These are phyloP conservation scores for Coniochaeta sp. DNA, from an alignment of 2,329 filamentous ascomycete species.

Conservation along the genomic window DNA sequence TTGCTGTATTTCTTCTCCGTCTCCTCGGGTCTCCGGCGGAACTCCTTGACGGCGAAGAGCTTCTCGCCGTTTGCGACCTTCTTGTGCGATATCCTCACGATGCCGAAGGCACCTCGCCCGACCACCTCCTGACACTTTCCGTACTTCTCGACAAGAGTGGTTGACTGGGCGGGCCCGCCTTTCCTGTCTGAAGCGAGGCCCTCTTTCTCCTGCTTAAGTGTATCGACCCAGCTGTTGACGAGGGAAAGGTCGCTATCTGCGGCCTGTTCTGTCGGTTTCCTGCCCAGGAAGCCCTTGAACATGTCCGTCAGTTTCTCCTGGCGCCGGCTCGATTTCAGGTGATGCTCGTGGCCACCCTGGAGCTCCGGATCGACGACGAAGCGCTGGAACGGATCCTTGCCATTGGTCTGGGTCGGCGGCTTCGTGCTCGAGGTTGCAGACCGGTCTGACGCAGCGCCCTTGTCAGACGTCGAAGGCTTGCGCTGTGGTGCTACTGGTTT, in stretches of 20 bases:
- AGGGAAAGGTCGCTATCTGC: constrained; percentile 80
- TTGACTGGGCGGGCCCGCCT: constrained; percentile 64
- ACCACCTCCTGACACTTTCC: constrained; percentile 98
- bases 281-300: constrained; percentile 79
- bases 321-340: constrained; percentile 80
- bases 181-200: constrained; percentile 69
- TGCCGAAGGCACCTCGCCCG: constrained; percentile 91
- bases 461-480: constrained; percentile 38
- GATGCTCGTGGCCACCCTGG: constrained; percentile 74
- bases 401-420: constrained; percentile 24
- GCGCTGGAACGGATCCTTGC: constrained; percentile 31
- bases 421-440: constrained; percentile 25
- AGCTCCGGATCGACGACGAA: constrained; percentile 43
- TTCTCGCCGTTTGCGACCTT: constrained; percentile 83
- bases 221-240: constrained; percentile 94
- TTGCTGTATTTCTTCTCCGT: constrained; percentile 98
- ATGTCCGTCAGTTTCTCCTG: constrained; percentile 94
- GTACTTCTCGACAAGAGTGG: constrained; percentile 89
- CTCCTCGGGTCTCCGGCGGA: constrained; percentile 87
- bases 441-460: constrained; percentile 15
- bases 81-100: constrained; percentile 97
- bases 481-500: constrained; percentile 30
- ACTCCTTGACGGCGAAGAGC: constrained; percentile 96
- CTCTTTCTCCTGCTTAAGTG: constrained; percentile 82
- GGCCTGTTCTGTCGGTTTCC: constrained; percentile 68